phyloP scores from a whole-genome alignment of 23 red algal genomes.

The Chondrus crispus region DNA sequence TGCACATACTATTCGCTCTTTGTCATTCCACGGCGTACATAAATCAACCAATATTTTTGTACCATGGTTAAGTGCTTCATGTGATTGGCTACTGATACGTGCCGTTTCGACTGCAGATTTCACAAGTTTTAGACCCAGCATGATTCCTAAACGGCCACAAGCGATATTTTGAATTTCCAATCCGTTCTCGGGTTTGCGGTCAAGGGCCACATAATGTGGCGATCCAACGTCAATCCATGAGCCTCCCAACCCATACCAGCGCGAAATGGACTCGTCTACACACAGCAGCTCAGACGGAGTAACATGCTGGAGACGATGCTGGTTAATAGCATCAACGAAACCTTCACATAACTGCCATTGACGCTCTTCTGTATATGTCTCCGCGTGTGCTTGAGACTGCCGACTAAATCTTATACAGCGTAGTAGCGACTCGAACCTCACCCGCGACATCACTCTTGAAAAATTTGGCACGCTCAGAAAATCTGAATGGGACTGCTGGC shows the following conservation, averaged over 20 bases:
- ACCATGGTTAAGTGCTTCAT: neutral
- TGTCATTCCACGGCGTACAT: neutral
- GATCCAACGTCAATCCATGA: neutral
- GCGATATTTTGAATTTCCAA: neutral
- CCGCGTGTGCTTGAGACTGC: neutral
- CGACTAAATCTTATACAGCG: neutral
- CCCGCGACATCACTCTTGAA: neutral
- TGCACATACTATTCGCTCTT: neutral
- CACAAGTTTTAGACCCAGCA: neutral
- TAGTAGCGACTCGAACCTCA: neutral
- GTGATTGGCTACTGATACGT: neutral
- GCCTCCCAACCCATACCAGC: constrained; percentile 19
- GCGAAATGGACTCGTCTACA: neutral
- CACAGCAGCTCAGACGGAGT: neutral
- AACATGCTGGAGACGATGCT: neutral
- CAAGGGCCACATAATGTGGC: neutral
- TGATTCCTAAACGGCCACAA: neutral
- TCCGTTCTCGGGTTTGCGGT: constrained; percentile 2
- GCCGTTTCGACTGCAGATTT: neutral
- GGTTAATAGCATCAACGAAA: constrained; percentile 8
- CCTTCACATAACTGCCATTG: too few species aligned
- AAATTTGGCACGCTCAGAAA: too few species aligned
- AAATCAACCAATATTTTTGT: neutral
- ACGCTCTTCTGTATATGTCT: too few species aligned
- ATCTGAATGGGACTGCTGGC: too few species aligned